phyloP scores from a whole-genome alignment of 208 protist genomes.

The Acanthamoeba royreba region DNA sequence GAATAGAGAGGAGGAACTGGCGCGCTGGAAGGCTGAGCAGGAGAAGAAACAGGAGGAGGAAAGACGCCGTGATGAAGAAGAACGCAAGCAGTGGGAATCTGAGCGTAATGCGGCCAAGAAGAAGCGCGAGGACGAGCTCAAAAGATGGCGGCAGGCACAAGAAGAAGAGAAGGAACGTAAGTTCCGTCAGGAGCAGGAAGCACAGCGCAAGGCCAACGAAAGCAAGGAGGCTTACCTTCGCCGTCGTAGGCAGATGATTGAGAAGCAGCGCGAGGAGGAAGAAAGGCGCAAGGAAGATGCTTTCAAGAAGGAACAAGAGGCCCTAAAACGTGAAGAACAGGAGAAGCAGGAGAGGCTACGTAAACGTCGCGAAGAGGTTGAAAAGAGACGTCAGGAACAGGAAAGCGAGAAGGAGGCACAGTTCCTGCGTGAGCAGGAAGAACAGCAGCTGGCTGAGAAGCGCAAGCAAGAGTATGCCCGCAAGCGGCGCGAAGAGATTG shows the following conservation, averaged over 20 bases:
- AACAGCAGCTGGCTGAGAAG: neutral
- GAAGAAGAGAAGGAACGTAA: neutral
- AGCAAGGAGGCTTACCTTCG: neutral
- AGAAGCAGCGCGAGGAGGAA: neutral
- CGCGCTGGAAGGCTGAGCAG: neutral
- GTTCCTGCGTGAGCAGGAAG: neutral
- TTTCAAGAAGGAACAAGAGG: neutral
- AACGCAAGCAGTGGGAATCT: neutral
- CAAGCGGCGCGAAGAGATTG: conserved; percentile 1
- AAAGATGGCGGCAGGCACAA: neutral
- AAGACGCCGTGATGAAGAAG: neutral
- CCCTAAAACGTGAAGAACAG: neutral
- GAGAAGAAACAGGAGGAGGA: neutral
- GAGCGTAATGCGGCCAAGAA: neutral
- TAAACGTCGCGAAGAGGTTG: neutral
- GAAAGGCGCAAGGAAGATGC: neutral
- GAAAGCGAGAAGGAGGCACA: neutral
- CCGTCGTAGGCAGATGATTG: neutral
- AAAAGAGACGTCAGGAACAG: neutral
- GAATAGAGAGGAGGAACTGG: neutral
- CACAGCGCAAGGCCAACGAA: neutral
- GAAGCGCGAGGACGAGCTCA: neutral
- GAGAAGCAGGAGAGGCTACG: neutral
- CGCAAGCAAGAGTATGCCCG: neutral
- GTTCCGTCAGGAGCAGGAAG: neutral